Conservation (phyloP, 257 asterid species). For the Catharanthus roseus region DNA sequence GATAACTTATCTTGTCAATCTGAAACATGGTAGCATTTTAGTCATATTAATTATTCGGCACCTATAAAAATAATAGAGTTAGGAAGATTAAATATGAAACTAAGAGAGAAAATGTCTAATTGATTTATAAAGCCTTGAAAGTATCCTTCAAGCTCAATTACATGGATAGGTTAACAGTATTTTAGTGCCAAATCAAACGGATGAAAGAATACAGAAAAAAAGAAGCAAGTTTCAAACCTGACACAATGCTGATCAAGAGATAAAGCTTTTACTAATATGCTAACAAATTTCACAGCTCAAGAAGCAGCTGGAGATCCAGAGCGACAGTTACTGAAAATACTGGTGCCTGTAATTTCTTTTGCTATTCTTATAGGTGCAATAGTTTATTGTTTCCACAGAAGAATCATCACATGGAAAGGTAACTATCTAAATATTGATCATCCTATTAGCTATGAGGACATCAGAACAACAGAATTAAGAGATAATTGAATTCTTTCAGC, state of each 20-base stretch:
- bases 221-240: background rate
- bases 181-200: background rate
- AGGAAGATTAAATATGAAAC: background rate
- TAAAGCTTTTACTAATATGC: background rate
- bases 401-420: conserved; percentile 19
- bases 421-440: background rate
- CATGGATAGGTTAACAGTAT: background rate
- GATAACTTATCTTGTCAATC: background rate
- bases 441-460: background rate
- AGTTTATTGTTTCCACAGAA: conserved; percentile 18
- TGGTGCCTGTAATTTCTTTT: conserved; percentile 16
- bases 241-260: no score
- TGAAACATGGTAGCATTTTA: background rate
- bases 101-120: background rate
- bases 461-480: no score
- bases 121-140: background rate
- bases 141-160: background rate
- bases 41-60: background rate
- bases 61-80: no score
- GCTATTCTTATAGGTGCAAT: conserved; percentile 20
- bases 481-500: background rate
- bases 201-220: background rate
- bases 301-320: conserved; percentile 14
- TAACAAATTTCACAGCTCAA: conserved; percentile 19
- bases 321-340: background rate